Evolutionary conservation across 75 land plant genomes (phyloP).

Genomic region (Cupressus sempervirens): DNA sequence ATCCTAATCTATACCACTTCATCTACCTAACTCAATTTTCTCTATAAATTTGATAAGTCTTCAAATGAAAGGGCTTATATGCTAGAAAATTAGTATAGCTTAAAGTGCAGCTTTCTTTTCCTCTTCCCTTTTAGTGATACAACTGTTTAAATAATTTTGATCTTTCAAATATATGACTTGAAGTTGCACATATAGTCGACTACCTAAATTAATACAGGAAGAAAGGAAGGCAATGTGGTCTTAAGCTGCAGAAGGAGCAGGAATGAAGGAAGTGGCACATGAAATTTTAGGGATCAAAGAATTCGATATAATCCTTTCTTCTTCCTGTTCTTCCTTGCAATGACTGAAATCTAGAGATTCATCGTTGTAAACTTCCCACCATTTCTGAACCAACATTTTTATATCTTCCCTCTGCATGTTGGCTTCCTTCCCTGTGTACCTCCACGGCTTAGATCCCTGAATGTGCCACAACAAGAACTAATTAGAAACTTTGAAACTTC

Average conservation of each 20-base stretch:
- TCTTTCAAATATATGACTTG: too few species aligned
- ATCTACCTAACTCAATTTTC: too few species aligned
- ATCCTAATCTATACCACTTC: too few species aligned
- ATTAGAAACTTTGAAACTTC: background rate
- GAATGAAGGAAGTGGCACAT: background rate
- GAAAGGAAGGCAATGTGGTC: background rate
- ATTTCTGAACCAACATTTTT: slow-evolving; percentile 55
- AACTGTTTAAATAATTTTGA: too few species aligned
- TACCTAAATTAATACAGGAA: too few species aligned
- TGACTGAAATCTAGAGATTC: slow-evolving; percentile 38
- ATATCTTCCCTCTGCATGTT: slow-evolving; percentile 75
- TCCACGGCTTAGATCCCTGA: slow-evolving; percentile 75
- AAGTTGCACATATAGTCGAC: too few species aligned
- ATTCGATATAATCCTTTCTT: background rate
- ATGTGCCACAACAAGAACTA: background rate
- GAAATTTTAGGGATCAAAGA: slow-evolving; percentile 9
- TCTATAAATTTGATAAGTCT: too few species aligned
- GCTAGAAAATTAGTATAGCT: too few species aligned
- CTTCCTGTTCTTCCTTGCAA: slow-evolving; percentile 3
- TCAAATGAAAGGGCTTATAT: too few species aligned
- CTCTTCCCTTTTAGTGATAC: too few species aligned
- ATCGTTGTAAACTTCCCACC: slow-evolving; percentile 63
- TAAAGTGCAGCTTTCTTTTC: too few species aligned
- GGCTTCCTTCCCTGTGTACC: slow-evolving; percentile 58
- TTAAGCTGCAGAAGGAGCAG: slow-evolving; percentile 25